Percentiles rank a stretch among this genome's conserved stretches.
Evolutionary conservation across 2,329 filamentous ascomycete species (phyloP).

Genomic region (Dactylella cylindrospora): DNA sequence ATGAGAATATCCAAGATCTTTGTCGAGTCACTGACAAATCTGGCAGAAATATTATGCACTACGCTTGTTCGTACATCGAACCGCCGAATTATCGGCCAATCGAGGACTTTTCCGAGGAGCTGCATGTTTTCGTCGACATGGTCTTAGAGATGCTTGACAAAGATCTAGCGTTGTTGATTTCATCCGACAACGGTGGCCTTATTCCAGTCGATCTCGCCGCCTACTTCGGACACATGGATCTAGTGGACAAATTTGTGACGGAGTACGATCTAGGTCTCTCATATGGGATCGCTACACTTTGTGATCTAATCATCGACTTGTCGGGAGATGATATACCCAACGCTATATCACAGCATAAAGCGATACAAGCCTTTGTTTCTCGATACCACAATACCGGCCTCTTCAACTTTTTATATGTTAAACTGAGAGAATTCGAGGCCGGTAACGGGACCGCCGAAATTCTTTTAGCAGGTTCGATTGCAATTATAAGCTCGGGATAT

Average conservation of each 20-base stretch:
- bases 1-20: background rate
- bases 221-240: background rate
- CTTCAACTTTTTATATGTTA: too few species aligned
- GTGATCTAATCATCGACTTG: too few species aligned
- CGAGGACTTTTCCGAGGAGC: slow-evolving; percentile 1
- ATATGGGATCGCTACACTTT: too few species aligned
- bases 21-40: background rate
- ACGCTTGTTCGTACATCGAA: slow-evolving; percentile 6
- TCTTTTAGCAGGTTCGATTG: background rate
- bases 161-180: background rate
- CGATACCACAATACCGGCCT: background rate
- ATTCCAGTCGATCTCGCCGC: background rate
- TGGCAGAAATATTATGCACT: slow-evolving; percentile 5
- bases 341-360: too few species aligned
- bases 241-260: too few species aligned
- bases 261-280: too few species aligned
- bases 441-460: background rate
- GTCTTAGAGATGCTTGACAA: background rate
- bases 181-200: background rate
- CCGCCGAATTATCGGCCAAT: too few species aligned
- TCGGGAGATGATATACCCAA: background rate
- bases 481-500: background rate
- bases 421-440: background rate
- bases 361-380: background rate
- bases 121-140: slow-evolving; percentile 1